Percentiles rank a stretch among this genome's conserved stretches.
Conservation (phyloP, 2,329 filamentous ascomycete genomes). For the Fusarium guadeloupense region DNA sequence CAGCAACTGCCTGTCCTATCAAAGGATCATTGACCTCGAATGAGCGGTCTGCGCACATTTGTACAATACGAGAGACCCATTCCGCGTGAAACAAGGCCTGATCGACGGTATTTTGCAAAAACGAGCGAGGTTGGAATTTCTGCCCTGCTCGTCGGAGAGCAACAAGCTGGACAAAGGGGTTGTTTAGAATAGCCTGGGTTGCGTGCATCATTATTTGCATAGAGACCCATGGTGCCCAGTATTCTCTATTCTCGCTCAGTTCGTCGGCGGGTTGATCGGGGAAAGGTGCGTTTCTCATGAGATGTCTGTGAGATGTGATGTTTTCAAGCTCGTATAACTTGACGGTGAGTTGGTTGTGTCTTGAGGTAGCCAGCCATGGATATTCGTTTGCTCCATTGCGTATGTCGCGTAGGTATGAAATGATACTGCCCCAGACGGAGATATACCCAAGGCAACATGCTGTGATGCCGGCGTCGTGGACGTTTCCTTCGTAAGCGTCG, state of each 20-base stretch:
- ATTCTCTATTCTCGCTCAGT: conserved; percentile 25
- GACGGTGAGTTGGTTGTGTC: conserved; percentile 30
- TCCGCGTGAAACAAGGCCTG: conserved; percentile 37
- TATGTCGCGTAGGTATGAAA: conserved; percentile 34
- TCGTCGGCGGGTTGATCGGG: conserved; percentile 25
- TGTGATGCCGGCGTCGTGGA: conserved; percentile 14
- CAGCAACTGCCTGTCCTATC: conserved; percentile 33
- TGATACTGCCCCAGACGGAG: conserved; percentile 27
- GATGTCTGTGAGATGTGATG: conserved; percentile 20
- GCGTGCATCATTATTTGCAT: conserved; percentile 40
- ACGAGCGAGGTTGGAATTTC: conserved; percentile 32
- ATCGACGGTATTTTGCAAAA: conserved; percentile 38
- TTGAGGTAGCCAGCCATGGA: conserved; percentile 34
- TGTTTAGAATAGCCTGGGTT: conserved; percentile 31
- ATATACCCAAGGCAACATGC: conserved; percentile 13
- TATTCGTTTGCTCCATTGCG: conserved; percentile 29
- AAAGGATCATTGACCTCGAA: conserved; percentile 36
- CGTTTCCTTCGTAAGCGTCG: conserved; percentile 28
- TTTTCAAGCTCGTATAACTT: conserved; percentile 38
- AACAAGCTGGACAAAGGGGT: conserved; percentile 39
- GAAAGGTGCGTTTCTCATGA: conserved; percentile 36
- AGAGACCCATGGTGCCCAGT: conserved; percentile 34
- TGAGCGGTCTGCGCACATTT: conserved; percentile 33
- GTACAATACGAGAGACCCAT: conserved; percentile 36
- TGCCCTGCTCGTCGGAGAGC: conserved; percentile 27